A percentile compares a stretch with the other conserved stretches of the same genome.
These are phyloP conservation scores for Zygoascus meyerae DNA, from an alignment of 1,139 yeast genomes.

Conservation along the genomic window DNA sequence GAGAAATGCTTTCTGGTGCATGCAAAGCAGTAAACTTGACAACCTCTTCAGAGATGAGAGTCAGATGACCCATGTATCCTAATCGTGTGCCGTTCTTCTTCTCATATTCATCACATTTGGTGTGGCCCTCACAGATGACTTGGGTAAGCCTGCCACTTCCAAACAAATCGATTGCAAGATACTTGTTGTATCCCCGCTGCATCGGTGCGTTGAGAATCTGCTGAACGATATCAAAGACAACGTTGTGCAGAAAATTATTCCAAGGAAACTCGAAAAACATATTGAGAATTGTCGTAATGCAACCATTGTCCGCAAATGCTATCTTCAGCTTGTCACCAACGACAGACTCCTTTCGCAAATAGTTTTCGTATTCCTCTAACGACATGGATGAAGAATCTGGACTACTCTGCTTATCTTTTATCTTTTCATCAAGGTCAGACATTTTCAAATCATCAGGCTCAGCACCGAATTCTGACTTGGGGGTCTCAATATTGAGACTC, in stretches of 20 bases:
- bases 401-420: conserved; percentile 15
- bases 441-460: conserved; percentile 1
- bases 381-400: conserved; percentile 20
- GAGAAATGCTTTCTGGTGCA: conserved; percentile 56
- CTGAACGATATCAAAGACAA: conserved; percentile 94
- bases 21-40: conserved; percentile 84
- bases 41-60: conserved; percentile 93
- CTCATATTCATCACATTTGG: conserved; percentile 65
- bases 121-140: conserved; percentile 77
- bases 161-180: conserved; percentile 80
- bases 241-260: conserved; percentile 96
- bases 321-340: conserved; percentile 88
- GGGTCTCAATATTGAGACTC: conserved; percentile 7
- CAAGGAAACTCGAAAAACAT: conserved; percentile 94
- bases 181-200: conserved; percentile 87
- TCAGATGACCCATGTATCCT: conserved; percentile 97
- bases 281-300: conserved; percentile 66
- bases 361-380: conserved; percentile 55
- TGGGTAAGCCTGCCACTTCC: conserved; percentile 72
- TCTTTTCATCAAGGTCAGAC: conserved; percentile 5
- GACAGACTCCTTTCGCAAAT: conserved; percentile 63
- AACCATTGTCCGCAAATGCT: conserved; percentile 74
- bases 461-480: not conserved
- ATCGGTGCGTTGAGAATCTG: conserved; percentile 93
- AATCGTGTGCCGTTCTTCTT: conserved; percentile 56